A percentile compares a stretch with the other conserved stretches of the same genome.
These are phyloP conservation scores for Calocybe cyanea DNA, from an alignment of 768 basidiomycete species.

Conservation along the genomic window DNA sequence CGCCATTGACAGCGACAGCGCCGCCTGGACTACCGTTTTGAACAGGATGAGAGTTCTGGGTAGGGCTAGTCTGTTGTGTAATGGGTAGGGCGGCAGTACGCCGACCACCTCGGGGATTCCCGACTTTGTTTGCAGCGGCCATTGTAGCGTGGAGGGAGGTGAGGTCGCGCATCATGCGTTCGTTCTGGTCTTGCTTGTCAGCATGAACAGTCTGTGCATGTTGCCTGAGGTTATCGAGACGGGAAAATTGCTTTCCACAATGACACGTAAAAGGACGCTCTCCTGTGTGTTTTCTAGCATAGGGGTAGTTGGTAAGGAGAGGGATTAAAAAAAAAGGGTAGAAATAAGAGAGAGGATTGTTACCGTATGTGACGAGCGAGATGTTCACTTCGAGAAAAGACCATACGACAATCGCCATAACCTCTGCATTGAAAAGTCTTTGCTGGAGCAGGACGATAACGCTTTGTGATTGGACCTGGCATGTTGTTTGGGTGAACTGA, in stretches of 20 bases:
- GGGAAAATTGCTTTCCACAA: conserved; percentile 92
- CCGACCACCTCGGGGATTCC: conserved; percentile 14
- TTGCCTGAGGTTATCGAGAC: conserved; percentile 95
- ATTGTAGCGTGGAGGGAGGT: conserved; percentile 80
- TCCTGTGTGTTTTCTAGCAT: conserved; percentile 88
- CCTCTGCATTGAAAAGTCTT: conserved; percentile 96
- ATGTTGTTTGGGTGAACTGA: conserved; percentile 15
- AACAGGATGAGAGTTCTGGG: neutral
- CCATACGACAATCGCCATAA: conserved; percentile 95
- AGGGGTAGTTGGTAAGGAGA: conserved; percentile 6
- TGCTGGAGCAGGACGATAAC: conserved; percentile 79
- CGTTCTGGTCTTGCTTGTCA: conserved; percentile 88
- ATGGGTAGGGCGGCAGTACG: too few relatives aligned
- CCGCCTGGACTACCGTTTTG: conserved; percentile 4
- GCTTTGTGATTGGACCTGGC: conserved; percentile 36
- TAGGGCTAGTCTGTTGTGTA: neutral
- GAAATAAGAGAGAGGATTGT: conserved; percentile 21
- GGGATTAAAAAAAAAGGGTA: conserved; percentile 5
- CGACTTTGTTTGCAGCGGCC: conserved; percentile 52
- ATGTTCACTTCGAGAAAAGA: conserved; percentile 94
- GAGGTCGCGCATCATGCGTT: conserved; percentile 88
- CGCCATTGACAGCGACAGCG: conserved; percentile 13
- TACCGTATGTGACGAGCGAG: conserved; percentile 93
- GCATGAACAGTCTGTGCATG: conserved; percentile 97
- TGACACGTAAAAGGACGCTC: conserved; percentile 96